Conservation (phyloP, 495 filamentous ascomycete genomes). For the Schizothecium vesticola region DNA sequence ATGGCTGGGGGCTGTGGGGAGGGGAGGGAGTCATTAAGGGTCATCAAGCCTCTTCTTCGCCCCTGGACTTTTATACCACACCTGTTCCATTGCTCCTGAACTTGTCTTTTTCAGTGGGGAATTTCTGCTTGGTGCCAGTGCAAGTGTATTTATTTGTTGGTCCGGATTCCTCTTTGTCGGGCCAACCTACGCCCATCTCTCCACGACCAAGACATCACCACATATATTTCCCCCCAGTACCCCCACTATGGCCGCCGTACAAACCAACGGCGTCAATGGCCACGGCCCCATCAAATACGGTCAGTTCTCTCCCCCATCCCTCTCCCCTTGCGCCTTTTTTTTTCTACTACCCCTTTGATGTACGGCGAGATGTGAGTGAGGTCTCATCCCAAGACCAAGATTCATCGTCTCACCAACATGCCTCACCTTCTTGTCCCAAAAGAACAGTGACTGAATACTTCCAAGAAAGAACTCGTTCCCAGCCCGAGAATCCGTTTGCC, state of each 20-base stretch:
- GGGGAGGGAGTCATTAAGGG: neutral
- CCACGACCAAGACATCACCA: neutral
- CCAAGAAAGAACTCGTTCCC: slow-evolving; percentile 54
- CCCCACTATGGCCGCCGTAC: neutral
- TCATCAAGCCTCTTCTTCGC: neutral
- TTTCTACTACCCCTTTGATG: neutral
- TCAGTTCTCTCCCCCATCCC: slow-evolving; percentile 26
- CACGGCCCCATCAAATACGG: slow-evolving; percentile 30
- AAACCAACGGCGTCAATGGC: slow-evolving; percentile 18
- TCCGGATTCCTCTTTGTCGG: neutral
- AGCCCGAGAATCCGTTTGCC: slow-evolving; percentile 91
- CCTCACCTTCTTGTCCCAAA: neutral
- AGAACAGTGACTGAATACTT: slow-evolving; percentile 50
- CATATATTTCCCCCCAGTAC: neutral
- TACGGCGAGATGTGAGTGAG: neutral
- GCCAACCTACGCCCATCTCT: neutral
- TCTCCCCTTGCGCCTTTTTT: neutral
- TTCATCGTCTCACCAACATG: neutral
- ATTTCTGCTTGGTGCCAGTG: no score
- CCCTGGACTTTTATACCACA: neutral
- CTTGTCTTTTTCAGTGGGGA: neutral
- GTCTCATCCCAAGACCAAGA: neutral
- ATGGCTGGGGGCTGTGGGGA: neutral
- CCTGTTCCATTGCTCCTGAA: neutral
- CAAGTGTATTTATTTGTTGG: no score